phyloP scores from a whole-genome alignment of 176 grass and related monocot species.

The Juncus effusus region DNA sequence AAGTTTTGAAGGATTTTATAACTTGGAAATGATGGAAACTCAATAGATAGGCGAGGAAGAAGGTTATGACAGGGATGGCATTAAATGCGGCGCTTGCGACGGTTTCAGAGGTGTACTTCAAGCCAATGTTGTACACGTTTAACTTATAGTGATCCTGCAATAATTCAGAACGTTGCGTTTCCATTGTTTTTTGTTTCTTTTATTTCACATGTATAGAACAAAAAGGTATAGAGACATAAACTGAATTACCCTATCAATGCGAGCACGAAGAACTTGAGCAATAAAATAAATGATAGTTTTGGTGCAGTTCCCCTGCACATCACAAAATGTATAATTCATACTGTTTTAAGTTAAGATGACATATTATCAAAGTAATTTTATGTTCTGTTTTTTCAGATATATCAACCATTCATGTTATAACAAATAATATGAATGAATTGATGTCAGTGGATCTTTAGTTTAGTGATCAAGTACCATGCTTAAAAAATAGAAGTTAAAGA shows the following conservation, averaged over 20 bases:
- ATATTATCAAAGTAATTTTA: too few species aligned
- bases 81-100: constrained; percentile 40
- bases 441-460: too few species aligned
- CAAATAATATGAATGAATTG: too few species aligned
- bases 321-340: not conserved
- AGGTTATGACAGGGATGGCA: constrained; percentile 48
- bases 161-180: constrained; percentile 2
- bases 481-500: too few species aligned
- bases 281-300: constrained; percentile 34
- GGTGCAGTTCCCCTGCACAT: constrained; percentile 41
- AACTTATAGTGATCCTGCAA: constrained; percentile 46
- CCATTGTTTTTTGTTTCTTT: constrained; percentile 17
- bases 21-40: constrained; percentile 16
- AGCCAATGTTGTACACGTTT: constrained; percentile 47
- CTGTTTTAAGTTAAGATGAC: too few species aligned
- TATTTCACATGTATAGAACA: not conserved
- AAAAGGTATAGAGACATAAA: not conserved
- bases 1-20: not conserved
- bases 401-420: too few species aligned
- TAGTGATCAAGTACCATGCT: too few species aligned
- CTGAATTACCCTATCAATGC: constrained; percentile 50
- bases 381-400: too few species aligned
- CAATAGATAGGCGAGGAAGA: constrained; percentile 40
- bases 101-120: constrained; percentile 59
- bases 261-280: constrained; percentile 72